phyloP scores from a whole-genome alignment of 495 filamentous ascomycete genomes.

The Neurospora sp. region DNA sequence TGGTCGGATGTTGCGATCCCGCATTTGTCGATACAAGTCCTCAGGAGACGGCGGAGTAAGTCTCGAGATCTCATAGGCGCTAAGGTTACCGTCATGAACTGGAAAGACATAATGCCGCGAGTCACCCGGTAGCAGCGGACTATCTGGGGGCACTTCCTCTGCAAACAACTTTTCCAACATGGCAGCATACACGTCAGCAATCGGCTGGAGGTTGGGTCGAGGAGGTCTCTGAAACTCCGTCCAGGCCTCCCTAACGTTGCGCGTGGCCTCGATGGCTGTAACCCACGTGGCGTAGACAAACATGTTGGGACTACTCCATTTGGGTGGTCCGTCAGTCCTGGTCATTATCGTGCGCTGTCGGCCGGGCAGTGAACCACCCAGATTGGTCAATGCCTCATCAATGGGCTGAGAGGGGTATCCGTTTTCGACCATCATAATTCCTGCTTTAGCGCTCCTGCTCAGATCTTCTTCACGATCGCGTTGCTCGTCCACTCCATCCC shows the following conservation, averaged over 20 bases:
- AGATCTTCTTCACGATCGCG: slow-evolving; percentile 29
- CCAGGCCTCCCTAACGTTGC: slow-evolving; percentile 38
- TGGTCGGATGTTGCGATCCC: slow-evolving; percentile 24
- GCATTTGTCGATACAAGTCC: slow-evolving; percentile 32
- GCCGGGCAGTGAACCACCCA: slow-evolving; percentile 26
- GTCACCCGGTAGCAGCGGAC: slow-evolving; percentile 28
- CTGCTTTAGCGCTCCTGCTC: slow-evolving; percentile 30
- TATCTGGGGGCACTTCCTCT: neutral
- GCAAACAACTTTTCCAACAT: slow-evolving; percentile 37
- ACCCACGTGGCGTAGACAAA: slow-evolving; percentile 28
- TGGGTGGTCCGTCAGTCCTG: slow-evolving; percentile 15
- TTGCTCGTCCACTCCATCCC: slow-evolving; percentile 35
- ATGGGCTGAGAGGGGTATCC: slow-evolving; percentile 26
- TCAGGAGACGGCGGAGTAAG: slow-evolving; percentile 27
- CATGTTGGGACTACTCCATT: slow-evolving; percentile 12
- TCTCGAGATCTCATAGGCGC: slow-evolving; percentile 31
- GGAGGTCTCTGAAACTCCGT: slow-evolving; percentile 26
- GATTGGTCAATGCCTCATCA: slow-evolving; percentile 25
- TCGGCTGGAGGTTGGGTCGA: slow-evolving; percentile 14
- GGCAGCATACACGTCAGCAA: slow-evolving; percentile 27
- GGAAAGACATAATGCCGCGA: slow-evolving; percentile 23
- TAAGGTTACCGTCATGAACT: slow-evolving; percentile 29
- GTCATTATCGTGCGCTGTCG: slow-evolving; percentile 33
- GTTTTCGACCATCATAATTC: slow-evolving; percentile 27
- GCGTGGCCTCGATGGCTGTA: slow-evolving; percentile 27